These are phyloP conservation scores for Dictyostelium intermedium DNA, from an alignment of 78 protist genomes.

Conservation along the genomic window DNA sequence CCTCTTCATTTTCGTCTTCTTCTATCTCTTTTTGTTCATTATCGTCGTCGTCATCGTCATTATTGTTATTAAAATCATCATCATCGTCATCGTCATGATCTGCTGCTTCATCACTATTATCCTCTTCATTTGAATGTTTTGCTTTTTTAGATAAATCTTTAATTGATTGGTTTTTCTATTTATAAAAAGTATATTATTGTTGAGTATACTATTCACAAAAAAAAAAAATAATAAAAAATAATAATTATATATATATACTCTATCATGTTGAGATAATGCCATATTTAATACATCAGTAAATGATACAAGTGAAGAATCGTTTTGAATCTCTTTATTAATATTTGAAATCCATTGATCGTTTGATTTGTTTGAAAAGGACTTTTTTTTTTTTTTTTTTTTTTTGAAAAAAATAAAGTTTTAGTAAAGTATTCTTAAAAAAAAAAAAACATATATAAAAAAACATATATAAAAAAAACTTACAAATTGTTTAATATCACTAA, in stretches of 20 bases:
- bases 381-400: not conserved
- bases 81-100: not conserved
- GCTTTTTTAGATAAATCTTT: not conserved
- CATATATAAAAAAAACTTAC: constrained; percentile 26
- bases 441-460: not conserved
- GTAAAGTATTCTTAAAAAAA: too few species aligned
- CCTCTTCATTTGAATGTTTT: constrained; percentile 17
- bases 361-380: not conserved
- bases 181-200: too few species aligned
- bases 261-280: not conserved
- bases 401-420: too few species aligned
- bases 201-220: too few species aligned
- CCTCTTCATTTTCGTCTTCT: constrained; percentile 23
- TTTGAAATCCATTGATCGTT: constrained; percentile 1
- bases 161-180: not conserved
- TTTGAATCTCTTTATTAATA: constrained; percentile 3
- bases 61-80: not conserved
- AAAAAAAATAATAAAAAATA: not conserved
- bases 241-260: not conserved
- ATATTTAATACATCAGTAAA: not conserved
- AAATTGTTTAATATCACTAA: constrained; percentile 22
- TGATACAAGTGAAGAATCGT: not conserved
- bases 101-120: constrained; percentile 5
- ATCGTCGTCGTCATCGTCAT: not conserved
- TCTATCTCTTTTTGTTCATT: not conserved